Conservation (phyloP, 1,284 basidiomycete genomes). For the Leccinum fallax region DNA sequence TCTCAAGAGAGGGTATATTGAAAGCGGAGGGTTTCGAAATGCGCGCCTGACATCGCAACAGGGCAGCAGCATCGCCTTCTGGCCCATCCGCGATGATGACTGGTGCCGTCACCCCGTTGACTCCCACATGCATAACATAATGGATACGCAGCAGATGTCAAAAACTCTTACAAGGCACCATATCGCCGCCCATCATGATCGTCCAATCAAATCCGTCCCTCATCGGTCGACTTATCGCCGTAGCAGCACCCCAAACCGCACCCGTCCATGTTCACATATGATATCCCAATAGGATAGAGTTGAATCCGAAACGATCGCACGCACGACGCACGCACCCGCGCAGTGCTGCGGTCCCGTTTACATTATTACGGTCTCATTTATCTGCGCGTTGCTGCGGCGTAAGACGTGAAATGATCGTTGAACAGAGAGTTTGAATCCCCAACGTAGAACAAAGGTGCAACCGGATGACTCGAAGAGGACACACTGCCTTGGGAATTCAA, state of each 20-base stretch:
- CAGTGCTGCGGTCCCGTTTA: not conserved
- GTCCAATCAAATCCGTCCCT: not conserved
- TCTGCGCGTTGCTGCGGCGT: not conserved
- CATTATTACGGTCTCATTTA: not conserved
- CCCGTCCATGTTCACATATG: not conserved
- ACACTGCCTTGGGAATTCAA: not conserved
- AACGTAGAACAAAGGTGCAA: not conserved
- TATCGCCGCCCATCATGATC: conserved; percentile 1
- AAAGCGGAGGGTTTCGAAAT: not conserved
- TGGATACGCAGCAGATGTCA: not conserved
- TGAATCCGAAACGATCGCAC: not conserved
- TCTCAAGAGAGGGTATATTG: not conserved
- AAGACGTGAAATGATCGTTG: not conserved
- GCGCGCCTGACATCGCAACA: not conserved
- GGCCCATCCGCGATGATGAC: not conserved
- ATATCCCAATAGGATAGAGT: not conserved
- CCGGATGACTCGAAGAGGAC: too few species aligned
- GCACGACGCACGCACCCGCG: not conserved
- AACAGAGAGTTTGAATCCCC: not conserved
- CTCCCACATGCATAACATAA: not conserved
- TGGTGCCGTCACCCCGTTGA: not conserved
- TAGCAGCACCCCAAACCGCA: not conserved
- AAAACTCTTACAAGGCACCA: not conserved
- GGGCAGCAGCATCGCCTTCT: not conserved
- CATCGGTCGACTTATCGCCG: not conserved